phyloP scores from a whole-genome alignment of 306 rosid genomes.

The Spatholobus suberectus region DNA sequence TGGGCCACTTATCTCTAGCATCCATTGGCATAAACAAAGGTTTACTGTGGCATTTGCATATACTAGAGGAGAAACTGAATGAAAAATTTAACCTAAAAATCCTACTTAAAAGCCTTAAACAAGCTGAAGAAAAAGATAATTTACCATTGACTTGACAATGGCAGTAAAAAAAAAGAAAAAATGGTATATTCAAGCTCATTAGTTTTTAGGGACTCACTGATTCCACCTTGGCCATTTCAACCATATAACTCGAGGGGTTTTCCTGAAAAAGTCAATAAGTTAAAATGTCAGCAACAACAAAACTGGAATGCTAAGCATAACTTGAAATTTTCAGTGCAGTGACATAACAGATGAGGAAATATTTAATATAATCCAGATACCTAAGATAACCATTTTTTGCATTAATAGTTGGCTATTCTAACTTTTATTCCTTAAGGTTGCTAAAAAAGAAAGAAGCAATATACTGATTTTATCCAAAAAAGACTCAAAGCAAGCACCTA shows the following conservation, averaged over 20 bases:
- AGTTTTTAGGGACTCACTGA: conserved; percentile 64
- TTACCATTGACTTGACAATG: not conserved
- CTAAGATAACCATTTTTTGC: conserved; percentile 4
- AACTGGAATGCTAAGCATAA: conserved; percentile 19
- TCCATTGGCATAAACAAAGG: not conserved
- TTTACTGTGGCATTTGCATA: conserved; percentile 8
- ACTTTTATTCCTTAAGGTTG: not conserved
- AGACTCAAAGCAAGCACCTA: conserved; percentile 5
- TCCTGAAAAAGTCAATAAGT: conserved; percentile 59
- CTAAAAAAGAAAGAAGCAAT: not conserved
- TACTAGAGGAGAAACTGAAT: conserved; percentile 33
- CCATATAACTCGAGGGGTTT: conserved; percentile 78
- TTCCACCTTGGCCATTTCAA: conserved; percentile 79
- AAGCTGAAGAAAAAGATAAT: conserved; percentile 4
- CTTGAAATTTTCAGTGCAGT: conserved; percentile 20
- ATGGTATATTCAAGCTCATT: conserved; percentile 22
- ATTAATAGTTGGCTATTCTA: not conserved
- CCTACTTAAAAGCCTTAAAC: not conserved
- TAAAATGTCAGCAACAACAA: conserved; percentile 37
- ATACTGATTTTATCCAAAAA: not conserved
- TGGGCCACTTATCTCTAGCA: conserved; percentile 13
- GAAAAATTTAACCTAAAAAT: not conserved
- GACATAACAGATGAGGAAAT: not conserved
- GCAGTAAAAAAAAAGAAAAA: not conserved
- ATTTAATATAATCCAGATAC: not conserved